Evolutionary conservation across 2,329 filamentous ascomycete genomes (phyloP), one percentile per base, ranked within the genome.

Genomic region (Achaetomium macrosporum): DNA sequence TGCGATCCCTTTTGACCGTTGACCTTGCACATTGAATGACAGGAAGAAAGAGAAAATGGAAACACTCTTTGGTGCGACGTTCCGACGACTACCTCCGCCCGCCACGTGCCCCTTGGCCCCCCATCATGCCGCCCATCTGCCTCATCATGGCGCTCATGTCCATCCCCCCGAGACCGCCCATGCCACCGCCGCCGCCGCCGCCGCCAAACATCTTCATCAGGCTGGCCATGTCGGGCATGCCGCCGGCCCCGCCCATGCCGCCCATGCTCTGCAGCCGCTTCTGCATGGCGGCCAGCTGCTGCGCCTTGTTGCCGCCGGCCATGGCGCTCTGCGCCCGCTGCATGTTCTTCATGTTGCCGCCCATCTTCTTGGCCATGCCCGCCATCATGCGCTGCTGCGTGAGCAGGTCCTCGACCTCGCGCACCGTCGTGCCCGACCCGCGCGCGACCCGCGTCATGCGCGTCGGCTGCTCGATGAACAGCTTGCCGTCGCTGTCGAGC

Each of bases 311-410:
- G 30, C 85, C 88, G 42, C 91, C 90, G 29, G 86, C 88, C 84
- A 96, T 90, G 58, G 88, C 89, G 51, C 87, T 87, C 71, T 97
- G 91, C 0, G 91, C 91, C 47, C 86, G 84, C 69, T 96, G 90
- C 86, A 97, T 95, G 68, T 96, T 95, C 74, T 93, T 93, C 87
- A 96, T 95, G 68, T 89, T 91, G 37, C 91, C 91, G 53, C 93
- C 92, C 83, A 99, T 95, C 75, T 95, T 95, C 84, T 97, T 99
- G 45, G 93, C 93, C 90, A 99, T 96, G 54, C 89, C 89, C 0
- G 90, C 88, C 93, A 99, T 99, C 88, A 97, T 96, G 63, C 89
- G 85, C 69, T 97, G 92, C 72, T 99, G 93, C 0, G 91, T 96
- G n/a, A 99, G 80, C 7, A 99, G 76, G 65, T 99, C 93, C 70